phyloP scores from a whole-genome alignment of 2,329 filamentous ascomycete genomes.

The Fusarium hainanense region DNA sequence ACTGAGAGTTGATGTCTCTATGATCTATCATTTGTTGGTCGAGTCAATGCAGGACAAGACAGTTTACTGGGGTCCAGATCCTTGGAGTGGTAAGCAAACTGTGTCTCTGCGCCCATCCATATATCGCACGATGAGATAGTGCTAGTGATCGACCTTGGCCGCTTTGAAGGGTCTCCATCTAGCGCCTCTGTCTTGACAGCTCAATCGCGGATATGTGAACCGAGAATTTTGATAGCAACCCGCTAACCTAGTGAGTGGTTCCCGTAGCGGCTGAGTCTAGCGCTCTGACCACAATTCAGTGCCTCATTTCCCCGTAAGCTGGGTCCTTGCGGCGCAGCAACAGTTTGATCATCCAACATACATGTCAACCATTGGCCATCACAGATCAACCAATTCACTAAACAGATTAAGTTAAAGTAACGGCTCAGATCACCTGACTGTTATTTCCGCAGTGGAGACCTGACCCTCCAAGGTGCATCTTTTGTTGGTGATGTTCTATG shows the following conservation, averaged over 20 bases:
- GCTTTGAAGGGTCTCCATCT: no score
- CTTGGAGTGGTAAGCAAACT: not conserved
- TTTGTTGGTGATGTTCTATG: accelerated
- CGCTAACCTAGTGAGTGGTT: no score
- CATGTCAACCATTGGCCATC: not conserved
- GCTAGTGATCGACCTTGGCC: no score
- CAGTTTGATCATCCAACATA: not conserved
- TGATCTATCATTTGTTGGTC: not conserved
- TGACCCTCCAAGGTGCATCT: not conserved
- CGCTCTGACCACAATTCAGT: not conserved
- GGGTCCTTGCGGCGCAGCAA: not conserved
- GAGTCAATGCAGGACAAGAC: not conserved
- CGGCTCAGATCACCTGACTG: not conserved
- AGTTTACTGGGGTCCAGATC: not conserved
- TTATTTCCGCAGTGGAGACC: not conserved
- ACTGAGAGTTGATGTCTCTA: not conserved
- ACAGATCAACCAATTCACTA: no score
- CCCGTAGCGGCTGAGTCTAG: no score
- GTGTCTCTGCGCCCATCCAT: not conserved
- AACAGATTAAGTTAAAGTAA: not conserved
- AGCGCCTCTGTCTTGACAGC: no score
- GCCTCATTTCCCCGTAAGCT: not conserved
- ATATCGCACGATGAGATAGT: no score
- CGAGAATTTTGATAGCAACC: no score
- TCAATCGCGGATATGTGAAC: no score